Evolutionary conservation across 176 grass and related monocot species (phyloP), one percentile per base, ranked within the genome.

Genomic region (Rhipidocladum racemiflorum): DNA sequence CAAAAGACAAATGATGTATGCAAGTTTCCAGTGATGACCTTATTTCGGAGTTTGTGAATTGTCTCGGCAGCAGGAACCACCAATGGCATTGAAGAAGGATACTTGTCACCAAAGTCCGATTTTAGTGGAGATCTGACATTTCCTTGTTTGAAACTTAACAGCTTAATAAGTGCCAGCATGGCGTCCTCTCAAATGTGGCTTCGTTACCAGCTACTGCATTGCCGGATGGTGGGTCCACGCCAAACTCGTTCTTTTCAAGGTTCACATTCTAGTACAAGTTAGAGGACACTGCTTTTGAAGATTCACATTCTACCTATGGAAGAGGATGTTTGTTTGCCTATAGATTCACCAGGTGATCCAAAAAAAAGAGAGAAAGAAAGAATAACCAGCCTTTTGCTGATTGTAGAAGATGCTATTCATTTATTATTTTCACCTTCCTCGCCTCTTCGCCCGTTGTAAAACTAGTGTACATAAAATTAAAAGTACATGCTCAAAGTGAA

Each of bases 101-200:
- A 55, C n/a, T 15, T 38, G 63, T 55, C 0, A 8, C 7, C 2
- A 42, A 40, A 28, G 12, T 11, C 27, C 25, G 29, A 61, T 44
- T 50, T 84, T 50, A 68, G 10, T 45, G 15, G 28, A 29, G 57
- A 27, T 15, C 73, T 86, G 18, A 78, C 49, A 30, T 49, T 34
- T 46, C 5, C 21, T 77, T 61, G 24, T 83, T 81, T 77, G 35
- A 73, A 74, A 80, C 29, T 82, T 89, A 76, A 69, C 87, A 98
- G 95, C 81, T 79, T 53, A 88, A 84, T 25, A 98, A 95, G 46
- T 98, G 95, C 89, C 95, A 97, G 48, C 95, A 95, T 80, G 90
- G 85, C 8, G 87, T 91, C 61, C 79, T 90, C 29, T 94, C 92
- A 17, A 85, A 36, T 84, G 90, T 91, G 45, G 78, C 70, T 84